Evolutionary conservation across 176 grass and related monocot genomes (phyloP).

Genomic region (Poa annua): DNA sequence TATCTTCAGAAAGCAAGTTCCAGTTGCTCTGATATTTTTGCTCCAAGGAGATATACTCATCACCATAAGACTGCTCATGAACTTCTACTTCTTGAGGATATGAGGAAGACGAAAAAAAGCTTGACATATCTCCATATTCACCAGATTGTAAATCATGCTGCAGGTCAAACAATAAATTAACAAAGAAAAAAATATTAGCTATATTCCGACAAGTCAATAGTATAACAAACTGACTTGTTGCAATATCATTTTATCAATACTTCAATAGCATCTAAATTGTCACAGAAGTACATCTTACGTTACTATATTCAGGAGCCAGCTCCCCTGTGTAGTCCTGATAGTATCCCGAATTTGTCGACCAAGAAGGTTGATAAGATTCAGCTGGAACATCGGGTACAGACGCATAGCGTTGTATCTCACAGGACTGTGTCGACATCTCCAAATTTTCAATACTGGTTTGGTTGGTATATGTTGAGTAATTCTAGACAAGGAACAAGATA

Average conservation of each 20-base stretch:
- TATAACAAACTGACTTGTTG: background rate
- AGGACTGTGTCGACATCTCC: constrained; percentile 35
- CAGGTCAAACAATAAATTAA: constrained; percentile 22
- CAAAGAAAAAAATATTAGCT: background rate
- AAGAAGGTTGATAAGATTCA: constrained; percentile 65
- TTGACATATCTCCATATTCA: constrained; percentile 40
- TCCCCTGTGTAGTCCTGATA: constrained; percentile 52
- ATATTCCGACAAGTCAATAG: background rate
- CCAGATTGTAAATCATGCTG: constrained; percentile 54
- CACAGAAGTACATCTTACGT: constrained; percentile 56
- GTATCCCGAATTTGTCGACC: constrained; percentile 58
- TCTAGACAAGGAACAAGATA: constrained; percentile 42
- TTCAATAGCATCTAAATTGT: constrained; percentile 10
- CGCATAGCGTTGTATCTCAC: constrained; percentile 44
- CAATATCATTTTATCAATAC: background rate
- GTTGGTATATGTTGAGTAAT: constrained; percentile 50
- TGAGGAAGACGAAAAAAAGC: constrained; percentile 48
- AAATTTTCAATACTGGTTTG: constrained; percentile 38
- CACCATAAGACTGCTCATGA: constrained; percentile 39
- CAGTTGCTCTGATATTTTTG: constrained; percentile 47
- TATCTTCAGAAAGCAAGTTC: constrained; percentile 35
- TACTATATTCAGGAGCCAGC: constrained; percentile 38
- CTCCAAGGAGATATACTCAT: constrained; percentile 47
- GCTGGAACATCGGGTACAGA: constrained; percentile 37
- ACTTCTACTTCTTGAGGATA: constrained; percentile 47